These are phyloP conservation scores for Stemphylium beticola DNA, from an alignment of 2,329 filamentous ascomycete species.

Conservation along the genomic window DNA sequence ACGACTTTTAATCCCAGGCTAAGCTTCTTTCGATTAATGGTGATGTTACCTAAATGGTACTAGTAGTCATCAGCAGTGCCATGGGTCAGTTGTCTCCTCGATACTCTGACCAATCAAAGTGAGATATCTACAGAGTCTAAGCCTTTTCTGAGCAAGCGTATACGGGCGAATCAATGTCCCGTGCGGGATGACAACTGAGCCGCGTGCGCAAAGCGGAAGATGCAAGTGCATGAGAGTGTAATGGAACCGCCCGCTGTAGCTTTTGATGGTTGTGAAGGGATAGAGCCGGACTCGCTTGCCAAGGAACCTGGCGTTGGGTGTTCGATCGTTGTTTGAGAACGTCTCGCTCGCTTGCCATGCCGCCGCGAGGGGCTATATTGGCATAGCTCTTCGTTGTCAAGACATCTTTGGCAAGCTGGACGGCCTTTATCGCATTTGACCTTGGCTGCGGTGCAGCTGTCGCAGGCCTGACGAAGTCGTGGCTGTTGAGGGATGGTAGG, in stretches of 20 bases:
- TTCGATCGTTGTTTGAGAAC: not conserved
- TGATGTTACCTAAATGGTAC: no score
- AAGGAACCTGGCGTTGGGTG: not conserved
- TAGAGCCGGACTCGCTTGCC: not conserved
- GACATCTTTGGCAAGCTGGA: constrained; percentile 1
- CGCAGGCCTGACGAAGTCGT: not conserved
- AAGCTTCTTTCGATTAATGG: no score
- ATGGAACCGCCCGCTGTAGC: not conserved
- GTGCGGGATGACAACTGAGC: no score
- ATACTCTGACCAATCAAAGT: no score
- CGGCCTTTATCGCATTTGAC: constrained; percentile 1
- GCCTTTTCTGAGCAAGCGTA: no score
- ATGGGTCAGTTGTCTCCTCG: no score
- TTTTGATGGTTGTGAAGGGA: not conserved
- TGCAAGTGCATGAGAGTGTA: no score
- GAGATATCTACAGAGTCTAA: no score
- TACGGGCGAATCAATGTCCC: no score
- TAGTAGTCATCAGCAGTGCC: no score
- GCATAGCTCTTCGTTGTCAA: not conserved
- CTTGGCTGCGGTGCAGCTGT: not conserved
- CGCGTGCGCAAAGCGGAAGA: not conserved
- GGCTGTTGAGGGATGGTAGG: not conserved
- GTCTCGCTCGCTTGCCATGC: constrained; percentile 2
- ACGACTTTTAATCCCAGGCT: no score
- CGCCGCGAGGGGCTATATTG: constrained; percentile 1